Base-by-base conservation (phyloP, 2,329 filamentous ascomycete species). In the Colletotrichum musicola region DNA sequence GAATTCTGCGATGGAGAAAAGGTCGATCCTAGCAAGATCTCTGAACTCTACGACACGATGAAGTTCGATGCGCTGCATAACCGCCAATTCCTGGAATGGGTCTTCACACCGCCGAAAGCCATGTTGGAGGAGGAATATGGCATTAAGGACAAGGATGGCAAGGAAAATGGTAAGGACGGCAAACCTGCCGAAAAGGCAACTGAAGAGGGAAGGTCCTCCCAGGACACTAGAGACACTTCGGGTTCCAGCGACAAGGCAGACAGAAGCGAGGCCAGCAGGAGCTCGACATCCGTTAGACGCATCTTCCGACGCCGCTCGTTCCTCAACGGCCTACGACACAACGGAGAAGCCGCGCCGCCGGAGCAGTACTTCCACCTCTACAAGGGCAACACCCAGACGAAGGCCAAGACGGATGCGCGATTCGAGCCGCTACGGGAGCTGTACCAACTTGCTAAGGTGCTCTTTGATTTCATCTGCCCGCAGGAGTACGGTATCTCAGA, bases 61-160 rank as follows among this genome's bases (percentile, higher is more conserved):
- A 99, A 99, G 80, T 99, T 98, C 72, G 96, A 99, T 78, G 96
- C 96, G 1, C 85, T 99, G 14, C 97, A 99, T 81, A 99, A 99
- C 77, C 90, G 96, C 2, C 93, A 94, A 71, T 99, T 99, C 75
- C 84, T 99, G 4, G 96, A 99, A 79, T 98, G 96, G 93, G 92
- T 98, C 0, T 99, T 99, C 74, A 97, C 94, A 16, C 96, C 96
- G 1, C 91, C 93, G 40, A 90, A 89, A 74, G 86, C 85, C 67
- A 93, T 97, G 81, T 83, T 95, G 12, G 92, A 92, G 62, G 92
- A 95, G 60, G 90, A 92, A 72, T 85, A 86, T 70, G 83, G 79
- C 55, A 83, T 79, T 71, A 81, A 75, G 38, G 79, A 80, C 46
- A 73, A 71, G 35, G 74, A 73, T 18, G 61, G 68, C 61, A 76